Conservation (phyloP, 129 eudicot genomes). For the Rutidosis leptorrhynchoides region DNA sequence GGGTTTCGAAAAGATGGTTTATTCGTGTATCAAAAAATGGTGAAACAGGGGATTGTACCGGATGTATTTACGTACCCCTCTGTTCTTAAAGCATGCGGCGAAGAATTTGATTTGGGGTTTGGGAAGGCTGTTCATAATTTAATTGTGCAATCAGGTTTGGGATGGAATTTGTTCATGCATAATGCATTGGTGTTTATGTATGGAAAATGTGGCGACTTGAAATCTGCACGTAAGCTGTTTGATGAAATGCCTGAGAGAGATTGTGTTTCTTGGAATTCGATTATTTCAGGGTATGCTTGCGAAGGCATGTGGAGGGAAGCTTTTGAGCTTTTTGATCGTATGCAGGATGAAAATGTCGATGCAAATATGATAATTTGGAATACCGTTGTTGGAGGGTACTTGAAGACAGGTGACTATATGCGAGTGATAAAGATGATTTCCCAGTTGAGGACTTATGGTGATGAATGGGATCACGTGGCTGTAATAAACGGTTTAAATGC, state of each 20-base stretch:
- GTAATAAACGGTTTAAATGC: constrained; percentile 55
- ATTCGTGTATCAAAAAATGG: constrained; percentile 44
- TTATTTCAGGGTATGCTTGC: constrained; percentile 50
- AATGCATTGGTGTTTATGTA: constrained; percentile 70
- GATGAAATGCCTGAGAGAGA: constrained; percentile 53
- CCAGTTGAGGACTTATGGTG: constrained; percentile 30
- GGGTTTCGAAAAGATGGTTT: constrained; percentile 46
- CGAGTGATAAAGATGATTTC: constrained; percentile 45
- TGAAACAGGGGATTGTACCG: constrained; percentile 41
- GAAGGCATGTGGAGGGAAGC: constrained; percentile 58
- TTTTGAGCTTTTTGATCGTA: constrained; percentile 44
- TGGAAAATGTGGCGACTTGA: constrained; percentile 57
- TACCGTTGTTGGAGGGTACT: constrained; percentile 56
- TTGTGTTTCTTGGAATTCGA: constrained; percentile 63
- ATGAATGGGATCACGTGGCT: constrained; percentile 48
- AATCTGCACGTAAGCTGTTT: constrained; percentile 43
- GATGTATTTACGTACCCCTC: constrained; percentile 67
- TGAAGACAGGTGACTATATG: constrained; percentile 41
- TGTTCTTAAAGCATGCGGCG: constrained; percentile 66
- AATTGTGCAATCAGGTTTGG: constrained; percentile 33
- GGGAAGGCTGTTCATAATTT: constrained; percentile 51
- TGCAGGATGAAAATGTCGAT: constrained; percentile 36
- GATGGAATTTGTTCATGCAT: constrained; percentile 51
- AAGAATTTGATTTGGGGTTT: constrained; percentile 45
- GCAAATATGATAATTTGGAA: constrained; percentile 57